Base-by-base conservation (phyloP, 305 asterid genomes). In the Ajuga reptans region DNA sequence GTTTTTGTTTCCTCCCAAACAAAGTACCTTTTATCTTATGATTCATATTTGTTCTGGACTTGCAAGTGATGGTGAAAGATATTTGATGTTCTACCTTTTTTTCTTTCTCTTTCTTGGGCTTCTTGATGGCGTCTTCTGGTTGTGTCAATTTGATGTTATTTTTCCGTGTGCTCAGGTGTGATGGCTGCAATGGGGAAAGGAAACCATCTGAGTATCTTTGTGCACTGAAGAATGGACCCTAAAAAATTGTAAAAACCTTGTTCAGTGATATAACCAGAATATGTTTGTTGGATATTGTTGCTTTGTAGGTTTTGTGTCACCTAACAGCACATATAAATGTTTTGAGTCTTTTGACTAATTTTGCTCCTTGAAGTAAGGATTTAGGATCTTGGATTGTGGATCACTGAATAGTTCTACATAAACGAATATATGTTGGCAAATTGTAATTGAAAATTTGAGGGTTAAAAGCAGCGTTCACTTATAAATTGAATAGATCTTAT, bases 61-160 rank as follows among this genome's bases (percentile, higher is more conserved):
- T 68, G 58, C 27, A 36, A 71, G 24, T 60, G 55, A 36, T 31
- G 36, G 39, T 34, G 52, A 31, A 52, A 53, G n/a, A 41, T 50
- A 34, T 39, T 21, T 62, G 9, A 7, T 60, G 47, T 46, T 41
- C 52, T 53, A 59, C 4, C 50, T 9, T n/a, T 54, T n/a, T 15
- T 17, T 9, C 31, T 37, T 18, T n/a, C 51, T 9, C 59, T 21
- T 39, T 60, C 15, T 53, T 42, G 63, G 61, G 27, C 21, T n/a
- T 33, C 6, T 72, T 16, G 53, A 24, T 70, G 64, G 64, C 61
- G 62, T 52, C 24, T 73, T 49, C 69, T 73, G 57, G 69, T 52
- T 77, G 83, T 75, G 81, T 83, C 81, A 72, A 69, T 79, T 75
- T 83, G 85, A 82, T 78, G 65, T 63, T 73, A 65, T 65, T 73